phyloP scores from a whole-genome alignment of 176 grass and related monocot genomes.

The Thinopyrum elongatum region DNA sequence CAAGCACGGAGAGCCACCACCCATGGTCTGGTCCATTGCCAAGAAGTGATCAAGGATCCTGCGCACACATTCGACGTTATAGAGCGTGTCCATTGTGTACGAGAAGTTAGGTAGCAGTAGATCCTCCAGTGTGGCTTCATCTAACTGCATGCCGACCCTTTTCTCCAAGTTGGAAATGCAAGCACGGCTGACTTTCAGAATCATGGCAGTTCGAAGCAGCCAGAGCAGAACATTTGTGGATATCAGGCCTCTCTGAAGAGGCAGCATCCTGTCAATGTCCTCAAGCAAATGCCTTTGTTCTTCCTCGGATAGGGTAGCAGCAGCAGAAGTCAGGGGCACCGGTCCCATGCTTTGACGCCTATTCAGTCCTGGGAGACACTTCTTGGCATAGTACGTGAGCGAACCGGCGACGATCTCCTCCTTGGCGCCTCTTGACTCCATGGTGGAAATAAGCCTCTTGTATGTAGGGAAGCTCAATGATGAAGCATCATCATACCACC shows the following conservation, averaged over 20 bases:
- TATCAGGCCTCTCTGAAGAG: conserved; percentile 21
- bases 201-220: conserved; percentile 37
- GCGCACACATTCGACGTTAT: conserved; percentile 59
- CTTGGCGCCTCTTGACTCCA: conserved; percentile 19
- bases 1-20: conserved; percentile 11
- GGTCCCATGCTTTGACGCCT: conserved; percentile 27
- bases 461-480: conserved; percentile 31
- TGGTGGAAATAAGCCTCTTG: conserved; percentile 29
- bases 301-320: conserved; percentile 15
- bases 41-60: conserved; percentile 69
- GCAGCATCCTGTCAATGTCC: conserved; percentile 40
- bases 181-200: conserved; percentile 31
- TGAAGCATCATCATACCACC: conserved; percentile 49
- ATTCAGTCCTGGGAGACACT: conserved; percentile 31
- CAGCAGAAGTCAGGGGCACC: background rate
- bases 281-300: conserved; percentile 44
- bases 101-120: conserved; percentile 41
- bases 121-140: conserved; percentile 46
- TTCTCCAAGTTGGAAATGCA: conserved; percentile 53
- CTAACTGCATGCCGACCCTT: conserved; percentile 44
- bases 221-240: conserved; percentile 40
- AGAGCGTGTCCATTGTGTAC: conserved; percentile 58
- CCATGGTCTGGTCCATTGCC: conserved; percentile 38
- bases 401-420: conserved; percentile 21
- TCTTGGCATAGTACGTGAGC: conserved; percentile 30